Evolutionary conservation across 139 green algal genomes (phyloP), one percentile per base, ranked within the genome.

Genomic region (Trebouxia sp.): DNA sequence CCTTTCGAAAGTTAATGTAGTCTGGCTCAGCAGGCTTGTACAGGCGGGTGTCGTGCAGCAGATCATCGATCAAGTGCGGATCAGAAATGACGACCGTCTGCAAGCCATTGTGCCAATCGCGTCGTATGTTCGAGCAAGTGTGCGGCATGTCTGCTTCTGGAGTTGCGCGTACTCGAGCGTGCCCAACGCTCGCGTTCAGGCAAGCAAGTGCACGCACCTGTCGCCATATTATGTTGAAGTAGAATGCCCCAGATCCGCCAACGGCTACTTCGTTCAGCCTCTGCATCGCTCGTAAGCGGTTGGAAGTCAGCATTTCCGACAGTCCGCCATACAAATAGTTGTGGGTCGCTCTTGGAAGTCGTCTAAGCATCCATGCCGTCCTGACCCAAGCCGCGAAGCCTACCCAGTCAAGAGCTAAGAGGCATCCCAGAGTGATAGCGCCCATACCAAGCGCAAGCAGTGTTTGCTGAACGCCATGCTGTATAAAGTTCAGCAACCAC

Each of bases 1-100:
- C 58, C 58, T 69, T 28, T 42, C 58, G 58, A 69, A 69, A 41
- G 30, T 69, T 11, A 17, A 69, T 69, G 58, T 69, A 69, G 30
- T 69, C 58, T 7, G 58, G 58, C 10, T 30, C 9, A 12, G 58
- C 58, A 11, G 58, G 58, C 30, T 69, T 69, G 28, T 42, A 69
- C 10, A 69, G 28, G 24, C 1, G 14, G 24, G 39, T 69, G 58
- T 41, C 30, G 28, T 69, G 28, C 28, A 69, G n/a, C 24, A 65
- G 58, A 10, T 41, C 30, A 3, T 10, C 14, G 30, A 69, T 69
- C 6, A 69, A 39, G 30, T 69, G 41, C 24, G 58, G 58, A 39
- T 69, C 58, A 39, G 58, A 38, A 30, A 69, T 39, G 9, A 69
- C 28, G 7, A 69, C 28, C 8, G 12, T 30, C 58, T 69, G 58